phyloP scores from a whole-genome alignment of 371 early-diverging fungal species.

The Rhizopus stolonifer region DNA sequence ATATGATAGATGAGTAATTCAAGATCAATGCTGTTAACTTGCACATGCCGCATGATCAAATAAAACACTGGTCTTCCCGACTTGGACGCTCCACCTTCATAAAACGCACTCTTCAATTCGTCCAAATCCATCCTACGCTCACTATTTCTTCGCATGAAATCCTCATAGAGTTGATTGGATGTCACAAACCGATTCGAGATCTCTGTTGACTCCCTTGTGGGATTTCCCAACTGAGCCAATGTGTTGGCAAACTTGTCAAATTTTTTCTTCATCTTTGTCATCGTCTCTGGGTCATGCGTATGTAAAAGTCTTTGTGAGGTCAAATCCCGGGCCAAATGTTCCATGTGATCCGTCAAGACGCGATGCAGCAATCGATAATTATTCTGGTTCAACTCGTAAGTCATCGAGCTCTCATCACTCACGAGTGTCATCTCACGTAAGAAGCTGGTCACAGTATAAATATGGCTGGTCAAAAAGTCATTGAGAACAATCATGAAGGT shows the following conservation, averaged over 20 bases:
- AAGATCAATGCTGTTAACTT: constrained; percentile 72
- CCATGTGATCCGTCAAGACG: constrained; percentile 64
- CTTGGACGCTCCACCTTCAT: constrained; percentile 76
- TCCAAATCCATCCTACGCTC: constrained; percentile 58
- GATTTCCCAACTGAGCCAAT: constrained; percentile 83
- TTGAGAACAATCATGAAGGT: constrained; percentile 85
- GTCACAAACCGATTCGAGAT: constrained; percentile 9
- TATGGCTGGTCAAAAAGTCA: constrained; percentile 72
- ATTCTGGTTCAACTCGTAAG: constrained; percentile 43
- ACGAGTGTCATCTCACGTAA: constrained; percentile 45
- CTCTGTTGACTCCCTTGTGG: constrained; percentile 40
- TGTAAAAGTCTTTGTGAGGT: constrained; percentile 25
- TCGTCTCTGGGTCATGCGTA: constrained; percentile 12
- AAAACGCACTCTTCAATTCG: constrained; percentile 64
- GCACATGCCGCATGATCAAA: constrained; percentile 72
- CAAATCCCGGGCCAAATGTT: constrained; percentile 57
- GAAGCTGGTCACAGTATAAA: constrained; percentile 58
- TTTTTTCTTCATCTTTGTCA: constrained; percentile 35
- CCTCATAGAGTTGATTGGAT: constrained; percentile 58
- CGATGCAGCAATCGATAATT: constrained; percentile 61
- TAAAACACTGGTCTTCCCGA: constrained; percentile 79
- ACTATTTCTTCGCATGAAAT: constrained; percentile 75
- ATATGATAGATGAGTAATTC: constrained; percentile 75
- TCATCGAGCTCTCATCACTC: no score
- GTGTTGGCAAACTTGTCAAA: constrained; percentile 76